Base-by-base conservation (phyloP, 2,329 filamentous ascomycete species). In the Beauveria sp. region DNA sequence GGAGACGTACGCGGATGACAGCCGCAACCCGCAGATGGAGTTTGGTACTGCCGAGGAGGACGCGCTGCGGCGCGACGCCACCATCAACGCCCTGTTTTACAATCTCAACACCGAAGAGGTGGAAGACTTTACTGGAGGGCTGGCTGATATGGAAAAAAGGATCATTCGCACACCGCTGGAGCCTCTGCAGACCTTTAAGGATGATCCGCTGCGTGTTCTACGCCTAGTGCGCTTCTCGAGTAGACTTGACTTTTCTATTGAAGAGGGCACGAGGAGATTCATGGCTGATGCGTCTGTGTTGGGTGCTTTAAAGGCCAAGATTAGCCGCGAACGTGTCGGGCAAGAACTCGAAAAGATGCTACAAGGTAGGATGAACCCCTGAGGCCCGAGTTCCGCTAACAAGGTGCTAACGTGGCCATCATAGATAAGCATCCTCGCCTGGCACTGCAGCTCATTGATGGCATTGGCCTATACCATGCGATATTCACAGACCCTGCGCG, bases 81-180 rank as follows among this genome's bases (percentile, higher is more conserved):
- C 92, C 0, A 87, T 98, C 64, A 99, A 99, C 72, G 91, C 95
- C 26, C 84, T 99, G 65, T 98, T 98, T 76, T 98, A 95, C 79
- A 98, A 98, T 68, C 78, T 99, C 45, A 87, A 93, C 69, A 91
- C 88, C 1, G 83, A 85, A 40, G 69, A 82, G 63, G 83, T 98
- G 42, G 93, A 98, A 73, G 95, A 99, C 72, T 89, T 96, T 64
- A 96, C 91, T 0, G 83, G 83, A 8, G 93, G 95, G 0, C 77
- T 96, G 42, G 71, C 82, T 8, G 93, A 98, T 70, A 85, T 98
- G 84, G 73, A 80, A 40, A 77, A 79, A 2, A 83, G 84, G 64
- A 77, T 93, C 55, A 92, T 99, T 66, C 83, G 89, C 60, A 98
- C 95, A 3, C 93, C 93, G 0, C 76, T 98, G 48, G 88, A 92